These are phyloP conservation scores for Royoungia palumana DNA, from an alignment of 768 basidiomycete species.

Conservation along the genomic window DNA sequence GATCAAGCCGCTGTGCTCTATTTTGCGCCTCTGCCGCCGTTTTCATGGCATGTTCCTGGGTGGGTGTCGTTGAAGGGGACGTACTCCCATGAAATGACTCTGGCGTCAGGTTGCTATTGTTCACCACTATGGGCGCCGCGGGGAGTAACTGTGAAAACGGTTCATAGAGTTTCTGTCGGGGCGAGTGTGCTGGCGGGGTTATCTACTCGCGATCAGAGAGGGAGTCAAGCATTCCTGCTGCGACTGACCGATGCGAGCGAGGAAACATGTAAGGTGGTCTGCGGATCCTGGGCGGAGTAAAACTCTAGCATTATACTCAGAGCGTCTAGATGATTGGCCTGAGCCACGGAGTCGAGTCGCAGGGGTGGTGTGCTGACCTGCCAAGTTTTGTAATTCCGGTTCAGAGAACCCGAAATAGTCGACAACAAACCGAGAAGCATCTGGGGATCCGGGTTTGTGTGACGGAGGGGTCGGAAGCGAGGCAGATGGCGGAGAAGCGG, in stretches of 20 bases:
- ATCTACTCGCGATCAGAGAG: constrained; percentile 37
- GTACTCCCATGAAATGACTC: constrained; percentile 59
- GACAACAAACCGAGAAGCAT: constrained; percentile 62
- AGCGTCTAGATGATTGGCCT: constrained; percentile 44
- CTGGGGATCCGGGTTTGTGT: constrained; percentile 69
- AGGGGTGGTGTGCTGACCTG: constrained; percentile 44
- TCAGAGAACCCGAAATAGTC: constrained; percentile 65
- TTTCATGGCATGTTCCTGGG: constrained; percentile 15
- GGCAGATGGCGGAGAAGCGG: constrained; percentile 64
- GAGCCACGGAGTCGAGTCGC: neutral
- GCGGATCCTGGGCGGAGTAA: constrained; percentile 60
- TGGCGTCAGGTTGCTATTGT: constrained; percentile 46
- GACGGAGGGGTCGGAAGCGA: constrained; percentile 81
- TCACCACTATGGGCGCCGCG: constrained; percentile 24
- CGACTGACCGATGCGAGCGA: constrained; percentile 49
- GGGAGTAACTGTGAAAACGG: constrained; percentile 35
- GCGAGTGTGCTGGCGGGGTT: constrained; percentile 42
- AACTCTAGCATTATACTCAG: constrained; percentile 69
- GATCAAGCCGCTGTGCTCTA: constrained; percentile 23
- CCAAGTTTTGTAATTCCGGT: constrained; percentile 52
- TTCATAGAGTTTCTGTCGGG: constrained; percentile 39
- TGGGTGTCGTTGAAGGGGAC: constrained; percentile 41
- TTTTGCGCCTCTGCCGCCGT: constrained; percentile 12
- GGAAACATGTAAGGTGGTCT: constrained; percentile 48
- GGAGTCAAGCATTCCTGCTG: neutral